Evolutionary conservation across 2,329 filamentous ascomycete genomes (phyloP).

Genomic region (Pyrenophora teres): DNA sequence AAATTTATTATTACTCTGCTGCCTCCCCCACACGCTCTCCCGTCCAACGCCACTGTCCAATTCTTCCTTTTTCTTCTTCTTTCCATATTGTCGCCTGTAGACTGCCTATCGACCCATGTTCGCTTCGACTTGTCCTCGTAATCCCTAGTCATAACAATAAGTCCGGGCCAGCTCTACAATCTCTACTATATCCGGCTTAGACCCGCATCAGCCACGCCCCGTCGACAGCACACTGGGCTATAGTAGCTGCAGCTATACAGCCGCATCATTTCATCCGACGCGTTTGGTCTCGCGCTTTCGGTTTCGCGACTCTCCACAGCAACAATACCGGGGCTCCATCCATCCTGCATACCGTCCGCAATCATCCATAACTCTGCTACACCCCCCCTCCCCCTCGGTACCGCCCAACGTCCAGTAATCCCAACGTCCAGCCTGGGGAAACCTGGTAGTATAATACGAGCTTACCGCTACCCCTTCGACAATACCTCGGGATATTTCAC

Average conservation of each 20-base stretch:
- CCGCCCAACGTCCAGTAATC: slow-evolving; percentile 8
- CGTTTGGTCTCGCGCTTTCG: slow-evolving; percentile 34
- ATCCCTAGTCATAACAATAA: slow-evolving; percentile 6
- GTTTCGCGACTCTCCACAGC: slow-evolving; percentile 36
- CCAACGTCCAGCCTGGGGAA: slow-evolving; percentile 5
- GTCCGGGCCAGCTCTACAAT: slow-evolving; percentile 23
- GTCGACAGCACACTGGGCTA: slow-evolving; percentile 25
- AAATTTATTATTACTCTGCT: slow-evolving; percentile 42
- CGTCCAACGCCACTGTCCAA: slow-evolving; percentile 23
- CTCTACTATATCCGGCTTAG: slow-evolving; percentile 21
- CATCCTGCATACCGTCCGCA: slow-evolving; percentile 26
- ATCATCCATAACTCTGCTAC: slow-evolving; percentile 13
- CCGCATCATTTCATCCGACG: slow-evolving; percentile 35
- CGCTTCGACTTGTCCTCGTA: slow-evolving; percentile 24
- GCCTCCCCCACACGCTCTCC: slow-evolving; percentile 38
- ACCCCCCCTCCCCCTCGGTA: slow-evolving; percentile 5
- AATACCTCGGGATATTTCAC: neutral
- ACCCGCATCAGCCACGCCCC: slow-evolving; percentile 38
- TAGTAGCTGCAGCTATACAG: slow-evolving; percentile 21
- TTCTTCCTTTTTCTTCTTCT: slow-evolving; percentile 32
- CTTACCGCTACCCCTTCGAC: neutral
- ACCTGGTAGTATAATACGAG: slow-evolving; percentile 10
- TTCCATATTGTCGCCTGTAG: slow-evolving; percentile 30
- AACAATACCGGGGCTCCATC: slow-evolving; percentile 30
- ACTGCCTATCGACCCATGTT: slow-evolving; percentile 17